Conservation (phyloP, 345 rosid genomes). For the Citrus unshiu region DNA sequence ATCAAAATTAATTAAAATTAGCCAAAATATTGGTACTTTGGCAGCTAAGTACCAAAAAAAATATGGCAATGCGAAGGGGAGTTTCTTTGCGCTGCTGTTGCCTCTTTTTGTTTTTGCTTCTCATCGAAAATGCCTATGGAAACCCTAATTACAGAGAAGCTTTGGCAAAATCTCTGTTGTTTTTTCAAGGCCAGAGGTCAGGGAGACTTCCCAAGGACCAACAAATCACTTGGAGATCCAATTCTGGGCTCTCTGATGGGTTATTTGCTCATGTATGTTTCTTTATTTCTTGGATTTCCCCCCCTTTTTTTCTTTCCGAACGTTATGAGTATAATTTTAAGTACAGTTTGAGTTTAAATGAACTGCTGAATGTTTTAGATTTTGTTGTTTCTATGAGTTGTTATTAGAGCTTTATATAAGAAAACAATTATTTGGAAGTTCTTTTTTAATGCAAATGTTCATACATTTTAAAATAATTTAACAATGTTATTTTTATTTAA, state of each 20-base stretch:
- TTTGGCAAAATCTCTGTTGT: conserved; percentile 66
- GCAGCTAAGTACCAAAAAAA: background rate
- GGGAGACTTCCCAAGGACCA: conserved; percentile 63
- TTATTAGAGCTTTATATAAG: no score
- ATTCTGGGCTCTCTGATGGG: conserved; percentile 80
- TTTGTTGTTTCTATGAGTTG: no score
- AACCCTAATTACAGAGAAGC: conserved; percentile 83
- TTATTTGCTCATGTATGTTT: conserved; percentile 44
- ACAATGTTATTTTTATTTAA: no score
- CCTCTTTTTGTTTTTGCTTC: conserved; percentile 18
- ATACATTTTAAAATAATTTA: no score
- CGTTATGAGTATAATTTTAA: no score
- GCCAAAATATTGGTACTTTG: background rate
- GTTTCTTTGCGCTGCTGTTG: conserved; percentile 9
- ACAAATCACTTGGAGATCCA: conserved; percentile 64
- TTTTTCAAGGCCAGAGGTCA: conserved; percentile 91
- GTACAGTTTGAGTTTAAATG: no score
- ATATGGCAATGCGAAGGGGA: conserved; percentile 7
- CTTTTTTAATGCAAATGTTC: no score
- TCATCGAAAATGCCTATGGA: conserved; percentile 29
- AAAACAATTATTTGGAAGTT: no score
- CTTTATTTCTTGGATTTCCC: no score
- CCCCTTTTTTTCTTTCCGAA: background rate
- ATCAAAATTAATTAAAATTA: background rate
- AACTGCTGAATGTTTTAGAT: no score